Percentiles rank a stretch among this genome's conserved stretches.
phyloP scores from a whole-genome alignment of 2,329 filamentous ascomycete genomes.

The Lasiodiplodia citricola region DNA sequence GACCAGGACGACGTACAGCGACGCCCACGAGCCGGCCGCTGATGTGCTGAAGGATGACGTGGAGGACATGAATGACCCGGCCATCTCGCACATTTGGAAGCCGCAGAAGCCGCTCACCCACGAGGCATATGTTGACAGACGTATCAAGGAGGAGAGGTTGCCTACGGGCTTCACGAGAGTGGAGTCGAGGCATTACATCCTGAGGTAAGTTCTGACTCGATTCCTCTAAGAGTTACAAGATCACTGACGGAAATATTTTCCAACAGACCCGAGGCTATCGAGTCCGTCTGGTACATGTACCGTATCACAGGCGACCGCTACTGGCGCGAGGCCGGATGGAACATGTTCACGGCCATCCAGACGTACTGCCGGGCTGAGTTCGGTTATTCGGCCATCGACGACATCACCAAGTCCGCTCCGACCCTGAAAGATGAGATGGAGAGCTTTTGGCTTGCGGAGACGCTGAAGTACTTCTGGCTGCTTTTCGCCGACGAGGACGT shows the following conservation, averaged over 20 bases:
- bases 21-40: conserved; percentile 7
- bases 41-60: not conserved
- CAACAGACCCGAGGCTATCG: conserved; percentile 72
- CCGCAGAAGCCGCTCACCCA: conserved; percentile 37
- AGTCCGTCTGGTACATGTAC: conserved; percentile 80
- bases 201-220: conserved; percentile 52
- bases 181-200: conserved; percentile 64
- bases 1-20: conserved; percentile 23
- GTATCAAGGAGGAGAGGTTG: conserved; percentile 52
- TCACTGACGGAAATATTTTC: not conserved
- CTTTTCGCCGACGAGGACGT: conserved; percentile 65
- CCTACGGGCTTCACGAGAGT: conserved; percentile 63
- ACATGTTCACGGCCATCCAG: conserved; percentile 71
- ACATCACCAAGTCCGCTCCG: conserved; percentile 62
- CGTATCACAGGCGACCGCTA: conserved; percentile 70
- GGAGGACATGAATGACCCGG: conserved; percentile 27
- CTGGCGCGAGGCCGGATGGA: conserved; percentile 74
- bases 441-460: conserved; percentile 75
- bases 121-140: conserved; percentile 42
- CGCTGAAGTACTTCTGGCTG: conserved; percentile 70
- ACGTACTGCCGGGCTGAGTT: conserved; percentile 65
- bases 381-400: conserved; percentile 69
- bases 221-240: not conserved
- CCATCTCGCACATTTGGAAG: conserved; percentile 26
- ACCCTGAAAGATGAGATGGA: conserved; percentile 68